Evolutionary conservation across 2,329 filamentous ascomycete species (phyloP), one percentile per base, ranked within the genome.

Genomic region (Diaporthe ilicicola): DNA sequence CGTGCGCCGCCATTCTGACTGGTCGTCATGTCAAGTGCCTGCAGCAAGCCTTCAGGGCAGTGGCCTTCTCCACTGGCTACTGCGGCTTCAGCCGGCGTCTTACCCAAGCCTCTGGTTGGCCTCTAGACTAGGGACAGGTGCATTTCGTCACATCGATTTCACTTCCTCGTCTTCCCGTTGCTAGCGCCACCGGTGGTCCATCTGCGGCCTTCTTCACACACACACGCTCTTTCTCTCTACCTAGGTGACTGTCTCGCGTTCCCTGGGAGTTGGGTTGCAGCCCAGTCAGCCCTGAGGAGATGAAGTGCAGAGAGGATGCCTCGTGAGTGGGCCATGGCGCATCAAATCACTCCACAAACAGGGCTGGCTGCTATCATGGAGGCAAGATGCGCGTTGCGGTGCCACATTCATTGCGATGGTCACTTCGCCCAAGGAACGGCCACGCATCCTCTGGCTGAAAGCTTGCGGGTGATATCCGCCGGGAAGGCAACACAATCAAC

Each of bases 101-200:
- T 65, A 37, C 37, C 48, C 55, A 46, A 29, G 65, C 70, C 66
- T 66, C 66, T 70, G 66, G 70, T 69, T 69, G 66, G 70, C 51
- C 44, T 71, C 64, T 24, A 64, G 27, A 27, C 29, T 39, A 12
- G 65, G 51, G 64, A 50, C 19, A 62, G n/a, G 42, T 32, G 55
- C 55, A 55, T 55, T 27, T 44, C 37, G 56, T 69, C 70, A 72
- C 66, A 66, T 50, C 59, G 54, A 42, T 44, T 64, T 56, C 51
- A 22, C 24, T 65, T 61, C 17, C 32, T 59, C 39, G 29, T 39
- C 29, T 56, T 24, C 8, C 12, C 44, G 29, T 15, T 48, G 27
- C 46, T 68, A 50, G 65, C 65, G 53, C 54, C 66, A 48, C 15
- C 32, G 22, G n/a, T 39, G 50, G 2, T 24, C 59, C 29, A 27